Conservation (phyloP, 768 basidiomycete species). For the Trametes meyenii region DNA sequence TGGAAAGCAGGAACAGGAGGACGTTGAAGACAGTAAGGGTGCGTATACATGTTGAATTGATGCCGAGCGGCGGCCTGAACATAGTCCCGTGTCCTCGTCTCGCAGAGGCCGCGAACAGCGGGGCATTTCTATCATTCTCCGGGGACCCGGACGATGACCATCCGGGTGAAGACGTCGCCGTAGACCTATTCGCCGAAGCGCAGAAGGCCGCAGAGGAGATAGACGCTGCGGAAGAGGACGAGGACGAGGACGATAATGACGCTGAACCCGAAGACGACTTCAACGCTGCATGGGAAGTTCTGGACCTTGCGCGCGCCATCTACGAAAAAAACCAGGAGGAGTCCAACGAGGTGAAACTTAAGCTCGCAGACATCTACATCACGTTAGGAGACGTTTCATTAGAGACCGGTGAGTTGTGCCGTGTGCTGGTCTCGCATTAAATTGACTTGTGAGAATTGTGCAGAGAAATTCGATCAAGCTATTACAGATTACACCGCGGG, state of each 20-base stretch:
- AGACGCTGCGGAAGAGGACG: conserved; percentile 51
- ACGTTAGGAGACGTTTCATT: conserved; percentile 94
- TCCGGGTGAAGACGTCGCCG: conserved; percentile 47
- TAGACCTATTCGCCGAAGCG: conserved; percentile 68
- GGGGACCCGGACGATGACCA: conserved; percentile 76
- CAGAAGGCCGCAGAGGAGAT: conserved; percentile 49
- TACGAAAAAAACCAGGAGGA: conserved; percentile 69
- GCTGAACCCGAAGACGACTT: conserved; percentile 95
- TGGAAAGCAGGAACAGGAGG: conserved; percentile 79
- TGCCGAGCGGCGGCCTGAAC: background rate
- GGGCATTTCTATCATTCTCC: conserved; percentile 75
- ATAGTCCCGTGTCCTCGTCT: background rate
- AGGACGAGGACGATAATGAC: conserved; percentile 64
- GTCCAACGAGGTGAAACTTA: conserved; percentile 67
- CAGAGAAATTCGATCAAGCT: conserved; percentile 97
- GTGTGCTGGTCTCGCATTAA: background rate
- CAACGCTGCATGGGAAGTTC: conserved; percentile 95
- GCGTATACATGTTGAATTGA: conserved; percentile 10
- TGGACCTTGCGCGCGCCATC: conserved; percentile 91
- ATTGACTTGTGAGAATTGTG: conserved; percentile 7
- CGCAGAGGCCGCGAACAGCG: conserved; percentile 41
- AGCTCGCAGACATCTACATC: conserved; percentile 90
- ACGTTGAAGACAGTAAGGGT: conserved; percentile 48
- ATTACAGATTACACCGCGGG: conserved; percentile 85
- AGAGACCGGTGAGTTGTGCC: conserved; percentile 75